Evolutionary conservation across 2,329 filamentous ascomycete genomes (phyloP).

Genomic region (Pestalotiopsis sp.): DNA sequence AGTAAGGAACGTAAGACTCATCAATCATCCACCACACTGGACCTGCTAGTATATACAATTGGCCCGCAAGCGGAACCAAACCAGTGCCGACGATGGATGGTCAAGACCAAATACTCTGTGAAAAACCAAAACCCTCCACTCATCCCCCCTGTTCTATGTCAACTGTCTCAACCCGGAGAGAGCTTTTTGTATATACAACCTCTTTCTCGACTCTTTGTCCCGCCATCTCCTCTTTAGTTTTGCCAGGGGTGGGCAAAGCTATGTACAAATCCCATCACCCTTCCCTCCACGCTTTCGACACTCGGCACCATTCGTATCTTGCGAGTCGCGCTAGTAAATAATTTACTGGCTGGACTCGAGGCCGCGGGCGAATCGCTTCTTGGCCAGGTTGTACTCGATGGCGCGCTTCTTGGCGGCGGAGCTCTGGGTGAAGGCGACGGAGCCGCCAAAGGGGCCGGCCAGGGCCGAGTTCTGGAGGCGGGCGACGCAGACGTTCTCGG

Average conservation of each 20-base stretch:
- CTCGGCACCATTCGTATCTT: too few relatives aligned
- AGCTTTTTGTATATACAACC: constrained; percentile 4
- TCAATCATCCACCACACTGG: neutral
- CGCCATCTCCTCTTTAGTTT: neutral
- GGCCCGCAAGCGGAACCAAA: neutral
- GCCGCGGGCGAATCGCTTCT: constrained; percentile 25
- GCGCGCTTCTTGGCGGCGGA: constrained; percentile 59
- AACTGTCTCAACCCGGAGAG: constrained; percentile 10
- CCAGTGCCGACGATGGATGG: constrained; percentile 7
- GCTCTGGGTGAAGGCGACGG: constrained; percentile 63
- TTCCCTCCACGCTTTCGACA: neutral
- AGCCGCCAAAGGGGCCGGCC: constrained; percentile 67
- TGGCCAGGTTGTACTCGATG: constrained; percentile 48
- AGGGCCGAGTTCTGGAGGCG: constrained; percentile 61
- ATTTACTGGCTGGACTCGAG: constrained; percentile 13
- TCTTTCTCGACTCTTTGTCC: neutral
- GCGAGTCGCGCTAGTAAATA: neutral
- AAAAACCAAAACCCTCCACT: neutral
- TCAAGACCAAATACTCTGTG: neutral
- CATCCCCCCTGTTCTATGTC: neutral
- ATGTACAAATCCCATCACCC: constrained; percentile 8
- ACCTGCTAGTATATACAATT: constrained; percentile 7
- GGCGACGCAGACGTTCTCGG: constrained; percentile 64
- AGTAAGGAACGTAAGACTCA: constrained; percentile 14
- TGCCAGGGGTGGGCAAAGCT: neutral